Conservation (phyloP, 495 filamentous ascomycete species). For the Penicillium diatomitis region DNA sequence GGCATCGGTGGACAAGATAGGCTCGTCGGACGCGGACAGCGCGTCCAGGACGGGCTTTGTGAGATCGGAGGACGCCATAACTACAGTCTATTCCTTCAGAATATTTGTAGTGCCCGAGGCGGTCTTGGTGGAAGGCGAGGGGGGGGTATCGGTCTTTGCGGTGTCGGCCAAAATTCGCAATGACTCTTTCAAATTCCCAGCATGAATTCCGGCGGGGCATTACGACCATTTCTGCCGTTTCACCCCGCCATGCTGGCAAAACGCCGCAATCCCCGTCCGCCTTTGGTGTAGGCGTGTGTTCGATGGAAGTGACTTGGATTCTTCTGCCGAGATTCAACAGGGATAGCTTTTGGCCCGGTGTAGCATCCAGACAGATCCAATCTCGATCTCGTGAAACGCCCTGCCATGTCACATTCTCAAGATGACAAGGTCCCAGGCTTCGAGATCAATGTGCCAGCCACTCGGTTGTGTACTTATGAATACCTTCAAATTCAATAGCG, state of each 20-base stretch:
- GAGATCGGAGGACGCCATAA: conserved; percentile 51
- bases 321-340: no score
- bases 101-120: conserved; percentile 5
- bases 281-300: background rate
- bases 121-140: background rate
- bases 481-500: no score
- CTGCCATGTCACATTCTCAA: no score
- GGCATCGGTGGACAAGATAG: conserved; percentile 62
- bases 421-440: no score
- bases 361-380: no score
- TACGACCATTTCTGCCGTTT: conserved; percentile 15
- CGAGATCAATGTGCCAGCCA: no score
- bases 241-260: conserved; percentile 12
- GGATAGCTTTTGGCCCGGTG: no score
- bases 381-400: no score
- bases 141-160: conserved; percentile 8
- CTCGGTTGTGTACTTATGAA: no score
- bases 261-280: background rate
- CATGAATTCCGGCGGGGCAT: conserved; percentile 13
- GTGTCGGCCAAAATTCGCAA: conserved; percentile 13
- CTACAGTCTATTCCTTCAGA: conserved; percentile 24
- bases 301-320: no score
- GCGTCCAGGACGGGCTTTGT: conserved; percentile 55
- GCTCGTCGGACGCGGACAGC: conserved; percentile 51
- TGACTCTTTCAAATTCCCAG: conserved; percentile 20